Evolutionary conservation across 2,329 filamentous ascomycete genomes (phyloP).

Genomic region (Harringtonia aguacate): DNA sequence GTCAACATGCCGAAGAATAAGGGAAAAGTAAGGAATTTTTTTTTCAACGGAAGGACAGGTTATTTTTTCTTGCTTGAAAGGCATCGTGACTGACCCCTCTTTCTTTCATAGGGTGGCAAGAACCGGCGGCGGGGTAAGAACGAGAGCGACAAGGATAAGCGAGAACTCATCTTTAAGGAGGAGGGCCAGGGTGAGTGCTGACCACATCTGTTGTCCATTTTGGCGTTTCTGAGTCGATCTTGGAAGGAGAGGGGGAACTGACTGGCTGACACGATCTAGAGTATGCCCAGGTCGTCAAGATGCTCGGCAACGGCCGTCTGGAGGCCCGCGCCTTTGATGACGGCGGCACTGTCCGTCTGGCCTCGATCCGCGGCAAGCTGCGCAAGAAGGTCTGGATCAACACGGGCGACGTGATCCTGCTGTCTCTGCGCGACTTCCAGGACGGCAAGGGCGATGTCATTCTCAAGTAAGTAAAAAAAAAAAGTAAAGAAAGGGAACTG

Average conservation of each 20-base stretch:
- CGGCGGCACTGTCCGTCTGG: constrained; percentile 69
- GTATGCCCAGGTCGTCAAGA: constrained; percentile 59
- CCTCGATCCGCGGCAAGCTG: constrained; percentile 73
- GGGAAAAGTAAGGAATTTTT: constrained; percentile 62
- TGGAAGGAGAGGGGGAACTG: no score
- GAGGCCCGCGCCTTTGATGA: constrained; percentile 91
- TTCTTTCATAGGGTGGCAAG: constrained; percentile 61
- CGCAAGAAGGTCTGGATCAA: constrained; percentile 93
- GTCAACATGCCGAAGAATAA: constrained; percentile 93
- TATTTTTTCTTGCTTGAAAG: constrained; percentile 32
- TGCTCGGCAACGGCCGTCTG: constrained; percentile 57
- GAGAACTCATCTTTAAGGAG: constrained; percentile 97
- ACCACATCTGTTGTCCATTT: not conserved
- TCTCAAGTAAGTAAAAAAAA: constrained; percentile 63
- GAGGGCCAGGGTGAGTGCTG: constrained; percentile 63
- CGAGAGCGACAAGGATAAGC: constrained; percentile 98
- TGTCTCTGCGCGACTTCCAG: constrained; percentile 73
- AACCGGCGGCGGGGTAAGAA: constrained; percentile 98
- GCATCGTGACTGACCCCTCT: not conserved
- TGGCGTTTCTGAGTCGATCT: no score
- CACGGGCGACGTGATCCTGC: constrained; percentile 88
- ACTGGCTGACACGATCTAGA: no score
- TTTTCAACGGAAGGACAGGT: not conserved
- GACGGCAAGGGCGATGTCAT: constrained; percentile 89
- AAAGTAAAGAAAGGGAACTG: no score